Evolutionary conservation across 179 eudicot genomes (phyloP).

Genomic region (Carnegiea gigantea): DNA sequence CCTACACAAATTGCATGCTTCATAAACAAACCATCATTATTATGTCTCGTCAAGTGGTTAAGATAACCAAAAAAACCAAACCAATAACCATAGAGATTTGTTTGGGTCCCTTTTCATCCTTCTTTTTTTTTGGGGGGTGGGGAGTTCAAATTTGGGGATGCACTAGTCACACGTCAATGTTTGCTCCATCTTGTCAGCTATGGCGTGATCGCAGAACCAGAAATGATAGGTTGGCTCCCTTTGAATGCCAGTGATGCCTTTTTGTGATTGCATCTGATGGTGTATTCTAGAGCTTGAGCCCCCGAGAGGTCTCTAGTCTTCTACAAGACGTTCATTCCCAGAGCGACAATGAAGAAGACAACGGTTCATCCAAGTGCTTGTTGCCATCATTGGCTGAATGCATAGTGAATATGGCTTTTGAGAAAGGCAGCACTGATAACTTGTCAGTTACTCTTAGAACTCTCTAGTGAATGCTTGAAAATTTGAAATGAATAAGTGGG

Average conservation of each 20-base stretch:
- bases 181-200: constrained; percentile 13
- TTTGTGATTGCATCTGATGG: constrained; percentile 41
- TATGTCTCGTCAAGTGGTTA: background rate
- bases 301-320: constrained; percentile 31
- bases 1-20: background rate
- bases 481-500: background rate
- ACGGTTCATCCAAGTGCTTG: background rate
- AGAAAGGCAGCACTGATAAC: constrained; percentile 37
- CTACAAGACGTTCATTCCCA: background rate
- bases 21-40: background rate
- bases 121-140: no score
- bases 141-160: background rate
- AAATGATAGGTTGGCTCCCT: constrained; percentile 32
- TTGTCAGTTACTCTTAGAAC: constrained; percentile 32
- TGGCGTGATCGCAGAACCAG: constrained; percentile 35
- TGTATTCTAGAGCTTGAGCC: constrained; percentile 30
- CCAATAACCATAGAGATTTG: background rate
- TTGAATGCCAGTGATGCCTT: constrained; percentile 27
- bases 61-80: background rate
- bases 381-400: constrained; percentile 21
- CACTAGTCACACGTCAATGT: background rate
- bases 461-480: background rate
- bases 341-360: background rate
- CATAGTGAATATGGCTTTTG: constrained; percentile 27
- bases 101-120: background rate